Evolutionary conservation across 805 yeast species (phyloP), one percentile per base, ranked within the genome.

Genomic region (Candida dajiaensis): DNA sequence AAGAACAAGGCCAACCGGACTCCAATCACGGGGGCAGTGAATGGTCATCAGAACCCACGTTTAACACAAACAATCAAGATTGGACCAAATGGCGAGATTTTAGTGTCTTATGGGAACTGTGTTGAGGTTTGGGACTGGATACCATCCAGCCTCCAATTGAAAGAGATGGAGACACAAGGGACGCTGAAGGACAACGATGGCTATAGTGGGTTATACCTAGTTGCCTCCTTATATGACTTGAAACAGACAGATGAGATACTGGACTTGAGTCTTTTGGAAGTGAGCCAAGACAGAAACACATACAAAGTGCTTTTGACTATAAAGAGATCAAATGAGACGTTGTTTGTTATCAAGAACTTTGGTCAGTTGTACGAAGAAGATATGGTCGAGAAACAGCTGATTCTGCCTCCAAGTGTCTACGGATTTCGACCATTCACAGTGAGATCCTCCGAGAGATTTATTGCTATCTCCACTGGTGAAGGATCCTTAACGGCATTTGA

Each of bases 91-190:
- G 74, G 75, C 2, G 75, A 71, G 45, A 44, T 71, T 0, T 52
- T 69, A 19, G 33, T 65, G 2, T 64, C 58, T 0, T 62, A 53
- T 41, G 53, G 53, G 4, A 54, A 59, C 44, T 36, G 54, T 1
- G 54, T 71, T 15, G 68, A 69, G 42, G 59, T 70, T 8, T 71
- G 73, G 72, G 73, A 69, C 45, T 69, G 74, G 74, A 23, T 48
- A 2, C 68, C 67, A 3, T 52, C 59, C 8, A 48, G 52, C 3
- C 21, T 54, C 38, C 50, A 57, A 26, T 19, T 56, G 16, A 40
- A 42, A 28, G n/a, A 40, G 7, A 38, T 47, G 51, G 45, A 48
- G 13, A 12, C n/a, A 12, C 33, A 36, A 11, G 46, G 43, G 3
- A 18, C 48, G 46, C 8, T 25, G 9, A 46, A 45, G 10, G 47